phyloP scores from a whole-genome alignment of 2,329 filamentous ascomycete genomes.

The Ceratocystiopsis minuta region DNA sequence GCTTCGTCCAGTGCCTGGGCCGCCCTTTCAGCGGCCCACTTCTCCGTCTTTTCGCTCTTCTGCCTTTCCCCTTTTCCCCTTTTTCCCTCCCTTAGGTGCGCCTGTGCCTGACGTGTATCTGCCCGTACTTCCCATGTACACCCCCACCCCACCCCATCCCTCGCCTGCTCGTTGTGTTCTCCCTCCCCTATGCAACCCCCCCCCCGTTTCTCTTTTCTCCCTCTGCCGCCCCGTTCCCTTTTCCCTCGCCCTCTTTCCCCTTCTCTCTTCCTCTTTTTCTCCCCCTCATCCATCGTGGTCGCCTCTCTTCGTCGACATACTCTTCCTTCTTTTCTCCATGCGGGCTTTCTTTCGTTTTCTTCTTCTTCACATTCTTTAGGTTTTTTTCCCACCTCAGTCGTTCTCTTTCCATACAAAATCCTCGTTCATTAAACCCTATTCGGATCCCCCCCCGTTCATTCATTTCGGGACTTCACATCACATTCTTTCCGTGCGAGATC shows the following conservation, averaged over 20 bases:
- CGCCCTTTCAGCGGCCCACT: conserved; percentile 7
- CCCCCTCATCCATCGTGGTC: conserved; percentile 15
- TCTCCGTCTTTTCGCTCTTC: conserved; percentile 5
- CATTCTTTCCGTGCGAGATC: conserved; percentile 20
- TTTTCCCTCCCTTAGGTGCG: background rate
- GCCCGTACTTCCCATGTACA: conserved; percentile 1
- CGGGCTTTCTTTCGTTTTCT: conserved; percentile 20
- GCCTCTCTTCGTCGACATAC: conserved; percentile 6
- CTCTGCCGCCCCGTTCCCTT: conserved; percentile 3
- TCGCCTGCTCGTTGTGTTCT: background rate
- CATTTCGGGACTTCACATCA: conserved; percentile 30
- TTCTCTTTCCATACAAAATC: conserved; percentile 27
- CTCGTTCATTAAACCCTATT: conserved; percentile 12
- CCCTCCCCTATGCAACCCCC: background rate
- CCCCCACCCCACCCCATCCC: background rate
- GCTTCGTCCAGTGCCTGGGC: background rate
- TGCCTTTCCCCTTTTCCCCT: conserved; percentile 4
- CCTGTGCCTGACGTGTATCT: too few relatives aligned
- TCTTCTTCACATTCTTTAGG: conserved; percentile 11
- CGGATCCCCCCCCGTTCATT: conserved; percentile 27
- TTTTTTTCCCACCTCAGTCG: conserved; percentile 27
- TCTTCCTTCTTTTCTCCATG: conserved; percentile 2
- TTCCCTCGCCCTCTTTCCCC: conserved; percentile 12
- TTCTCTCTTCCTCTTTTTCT: conserved; percentile 1
- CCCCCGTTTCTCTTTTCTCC: conserved; percentile 3